Evolutionary conservation across 129 eudicot species (phyloP).

Genomic region (Scalesia atractyloides): DNA sequence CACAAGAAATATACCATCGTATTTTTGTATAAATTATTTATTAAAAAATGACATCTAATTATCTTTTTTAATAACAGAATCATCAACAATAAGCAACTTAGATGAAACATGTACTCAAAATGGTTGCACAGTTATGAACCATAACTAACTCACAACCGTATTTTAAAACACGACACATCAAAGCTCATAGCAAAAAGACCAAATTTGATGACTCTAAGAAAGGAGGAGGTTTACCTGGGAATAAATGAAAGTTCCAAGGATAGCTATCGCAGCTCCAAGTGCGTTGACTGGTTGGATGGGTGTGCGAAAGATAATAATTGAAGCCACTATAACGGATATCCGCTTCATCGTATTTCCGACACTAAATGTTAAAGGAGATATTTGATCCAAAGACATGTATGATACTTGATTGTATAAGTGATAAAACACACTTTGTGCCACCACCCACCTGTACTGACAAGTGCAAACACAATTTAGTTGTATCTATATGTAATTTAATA

Average conservation of each 20-base stretch:
- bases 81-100: neutral
- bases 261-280: constrained; percentile 64
- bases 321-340: constrained; percentile 64
- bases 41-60: neutral
- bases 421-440: constrained; percentile 63
- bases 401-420: constrained; percentile 66
- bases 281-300: constrained; percentile 61
- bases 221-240: constrained; percentile 45
- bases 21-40: neutral
- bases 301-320: constrained; percentile 58
- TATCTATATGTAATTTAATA: neutral
- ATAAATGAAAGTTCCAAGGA: constrained; percentile 63
- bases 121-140: neutral
- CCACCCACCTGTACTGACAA: constrained; percentile 53
- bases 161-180: no score
- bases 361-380: constrained; percentile 65
- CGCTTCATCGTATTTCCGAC: constrained; percentile 71
- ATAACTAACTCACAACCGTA: neutral
- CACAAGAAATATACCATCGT: neutral
- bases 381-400: constrained; percentile 61
- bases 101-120: neutral
- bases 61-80: neutral
- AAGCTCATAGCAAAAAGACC: neutral
- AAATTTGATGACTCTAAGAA: neutral
- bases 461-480: constrained; percentile 1